These are phyloP conservation scores for Gigaspora rosea DNA, from an alignment of 192 early-diverging fungal genomes.

Conservation along the genomic window DNA sequence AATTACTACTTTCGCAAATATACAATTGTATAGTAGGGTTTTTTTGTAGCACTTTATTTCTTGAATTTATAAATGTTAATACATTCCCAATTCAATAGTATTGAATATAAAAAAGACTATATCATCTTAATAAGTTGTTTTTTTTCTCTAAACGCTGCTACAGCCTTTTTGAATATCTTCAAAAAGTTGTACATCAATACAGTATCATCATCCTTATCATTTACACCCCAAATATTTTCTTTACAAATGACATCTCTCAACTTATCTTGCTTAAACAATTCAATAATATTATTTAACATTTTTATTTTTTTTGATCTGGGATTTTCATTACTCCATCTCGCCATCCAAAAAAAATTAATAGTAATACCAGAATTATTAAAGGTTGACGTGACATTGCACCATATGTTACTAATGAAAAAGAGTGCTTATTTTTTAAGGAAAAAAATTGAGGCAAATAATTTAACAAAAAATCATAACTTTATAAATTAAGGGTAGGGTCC, in stretches of 20 bases:
- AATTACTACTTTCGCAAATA: too few species aligned
- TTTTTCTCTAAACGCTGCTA: background rate
- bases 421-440: constrained; percentile 41
- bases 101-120: background rate
- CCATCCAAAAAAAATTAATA: constrained; percentile 94
- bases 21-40: too few species aligned
- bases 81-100: too few species aligned
- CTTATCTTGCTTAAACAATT: constrained; percentile 49
- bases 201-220: background rate
- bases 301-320: constrained; percentile 39
- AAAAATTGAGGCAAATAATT: background rate
- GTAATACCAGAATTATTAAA: constrained; percentile 76
- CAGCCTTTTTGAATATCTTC: constrained; percentile 6
- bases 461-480: background rate
- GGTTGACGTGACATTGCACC: constrained; percentile 93
- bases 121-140: constrained; percentile 24
- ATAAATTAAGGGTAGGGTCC: too few species aligned
- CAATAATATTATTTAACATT: constrained; percentile 63
- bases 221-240: constrained; percentile 15
- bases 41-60: too few species aligned
- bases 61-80: too few species aligned
- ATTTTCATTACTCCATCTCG: constrained; percentile 73
- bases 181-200: background rate
- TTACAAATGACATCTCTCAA: constrained; percentile 34
- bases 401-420: constrained; percentile 75